phyloP scores from a whole-genome alignment of 2,329 filamentous ascomycete species.

The Colletotrichum lupini region DNA sequence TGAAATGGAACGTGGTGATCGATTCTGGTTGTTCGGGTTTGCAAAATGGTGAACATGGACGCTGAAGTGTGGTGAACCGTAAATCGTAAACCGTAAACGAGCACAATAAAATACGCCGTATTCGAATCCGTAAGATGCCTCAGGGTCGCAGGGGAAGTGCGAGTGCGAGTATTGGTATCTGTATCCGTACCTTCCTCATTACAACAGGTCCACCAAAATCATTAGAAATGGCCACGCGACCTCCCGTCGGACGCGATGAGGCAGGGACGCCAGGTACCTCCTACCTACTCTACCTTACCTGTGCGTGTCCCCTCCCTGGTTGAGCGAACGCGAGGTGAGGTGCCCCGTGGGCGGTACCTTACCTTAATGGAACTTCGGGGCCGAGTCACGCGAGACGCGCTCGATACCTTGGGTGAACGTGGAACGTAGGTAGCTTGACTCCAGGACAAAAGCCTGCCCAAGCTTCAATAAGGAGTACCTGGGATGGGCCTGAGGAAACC shows the following conservation, averaged over 20 bases:
- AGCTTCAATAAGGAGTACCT: background rate
- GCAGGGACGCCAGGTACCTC: background rate
- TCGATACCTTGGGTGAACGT: background rate
- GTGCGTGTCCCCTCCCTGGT: background rate
- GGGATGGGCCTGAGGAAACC: slow-evolving; percentile 1
- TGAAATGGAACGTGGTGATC: background rate
- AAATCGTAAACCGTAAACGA: background rate
- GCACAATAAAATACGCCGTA: background rate
- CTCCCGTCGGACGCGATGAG: background rate
- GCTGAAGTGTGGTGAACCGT: background rate
- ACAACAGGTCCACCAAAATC: background rate
- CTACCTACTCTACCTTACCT: background rate
- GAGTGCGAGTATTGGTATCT: background rate
- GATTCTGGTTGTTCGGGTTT: background rate
- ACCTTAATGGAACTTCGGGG: no score
- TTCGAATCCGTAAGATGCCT: background rate
- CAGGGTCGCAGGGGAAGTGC: background rate
- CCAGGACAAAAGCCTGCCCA: background rate
- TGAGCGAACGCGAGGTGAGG: background rate
- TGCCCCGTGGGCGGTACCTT: no score
- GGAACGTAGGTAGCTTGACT: no score
- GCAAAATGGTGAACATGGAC: background rate
- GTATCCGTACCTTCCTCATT: background rate
- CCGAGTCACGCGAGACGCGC: slow-evolving; percentile 6
- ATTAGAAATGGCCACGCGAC: background rate